Evolutionary conservation across 2,329 filamentous ascomycete genomes (phyloP), one percentile per base, ranked within the genome.

Genomic region (Teratosphaeria destructans): DNA sequence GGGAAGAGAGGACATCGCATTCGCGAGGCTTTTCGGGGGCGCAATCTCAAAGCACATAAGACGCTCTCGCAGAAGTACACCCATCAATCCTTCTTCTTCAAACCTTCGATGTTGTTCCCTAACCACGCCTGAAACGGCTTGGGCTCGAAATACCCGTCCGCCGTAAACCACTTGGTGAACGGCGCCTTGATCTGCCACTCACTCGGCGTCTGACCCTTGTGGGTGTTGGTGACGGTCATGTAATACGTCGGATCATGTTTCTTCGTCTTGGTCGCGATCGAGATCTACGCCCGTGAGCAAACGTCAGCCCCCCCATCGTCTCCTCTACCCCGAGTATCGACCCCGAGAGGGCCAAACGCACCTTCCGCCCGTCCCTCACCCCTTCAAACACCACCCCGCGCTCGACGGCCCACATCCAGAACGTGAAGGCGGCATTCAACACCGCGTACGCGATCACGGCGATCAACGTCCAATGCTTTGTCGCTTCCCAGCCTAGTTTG

Each of bases 321-420:
- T 5, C 19, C 5, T 49, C 6, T 12, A 29, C 7, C 23, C 11
- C 23, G 10, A 10, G 19, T 26, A 8, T 14, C 12, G 27, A 23
- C 23, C 23, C 23, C 23, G 23, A 23, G 23, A 23, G 23, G 23
- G 23, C 23, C 23, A 23, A 27, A 37, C 56, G 49, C 49, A 88
- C 84, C 78, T 84, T 86, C 43, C 85, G 82, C 7, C 89, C 89
- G 14, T 84, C 81, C 58, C 78, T 78, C 12, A 84, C 84, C 0
- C 93, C 94, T 59, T 87, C 82, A 72, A 96, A 99, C 10, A 97
- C 82, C 37, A 85, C 82, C 0, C 89, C 87, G 66, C 86, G 86
- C 78, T 99, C 94, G 27, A 94, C 87, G 27, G 81, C 81, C 81
- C 85, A 88, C 61, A 95, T 84, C 94, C 94, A 99, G 68, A 85